phyloP scores from a whole-genome alignment of 1,284 basidiomycete genomes.

The Mrakiaceae sp. region DNA sequence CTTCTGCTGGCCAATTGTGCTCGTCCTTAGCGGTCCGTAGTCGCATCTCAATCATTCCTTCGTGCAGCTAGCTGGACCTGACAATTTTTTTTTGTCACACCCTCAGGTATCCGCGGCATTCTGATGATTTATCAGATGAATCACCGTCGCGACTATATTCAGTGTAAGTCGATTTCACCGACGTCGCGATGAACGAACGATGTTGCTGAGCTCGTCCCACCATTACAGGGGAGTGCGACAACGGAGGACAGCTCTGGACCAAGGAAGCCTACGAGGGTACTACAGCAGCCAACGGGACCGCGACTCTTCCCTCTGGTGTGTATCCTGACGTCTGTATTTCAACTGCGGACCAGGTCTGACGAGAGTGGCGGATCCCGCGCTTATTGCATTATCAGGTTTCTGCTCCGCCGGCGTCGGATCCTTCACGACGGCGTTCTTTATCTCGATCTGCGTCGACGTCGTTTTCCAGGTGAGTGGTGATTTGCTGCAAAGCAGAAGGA shows the following conservation, averaged over 20 bases:
- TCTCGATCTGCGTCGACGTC: constrained; percentile 27
- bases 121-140: constrained; percentile 25
- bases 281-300: not conserved
- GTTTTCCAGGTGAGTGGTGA: constrained; percentile 22
- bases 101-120: constrained; percentile 15
- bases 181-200: not conserved
- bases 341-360: not conserved
- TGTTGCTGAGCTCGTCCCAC: not conserved
- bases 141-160: constrained; percentile 1
- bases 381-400: constrained; percentile 17
- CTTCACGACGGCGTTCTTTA: constrained; percentile 29
- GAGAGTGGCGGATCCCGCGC: not conserved
- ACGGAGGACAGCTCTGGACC: constrained; percentile 29
- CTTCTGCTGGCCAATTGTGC: constrained; percentile 28
- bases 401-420: constrained; percentile 29
- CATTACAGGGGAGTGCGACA: constrained; percentile 30
- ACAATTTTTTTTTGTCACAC: not conserved
- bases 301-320: not conserved
- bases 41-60: not conserved
- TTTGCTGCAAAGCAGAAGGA: too few relatives aligned
- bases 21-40: constrained; percentile 21
- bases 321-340: not conserved
- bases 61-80: not conserved
- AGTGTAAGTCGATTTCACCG: not conserved
- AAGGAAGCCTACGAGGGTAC: not conserved